These are phyloP conservation scores for Aureobasidium sp. DNA, from an alignment of 2,329 filamentous ascomycete genomes.

Conservation along the genomic window DNA sequence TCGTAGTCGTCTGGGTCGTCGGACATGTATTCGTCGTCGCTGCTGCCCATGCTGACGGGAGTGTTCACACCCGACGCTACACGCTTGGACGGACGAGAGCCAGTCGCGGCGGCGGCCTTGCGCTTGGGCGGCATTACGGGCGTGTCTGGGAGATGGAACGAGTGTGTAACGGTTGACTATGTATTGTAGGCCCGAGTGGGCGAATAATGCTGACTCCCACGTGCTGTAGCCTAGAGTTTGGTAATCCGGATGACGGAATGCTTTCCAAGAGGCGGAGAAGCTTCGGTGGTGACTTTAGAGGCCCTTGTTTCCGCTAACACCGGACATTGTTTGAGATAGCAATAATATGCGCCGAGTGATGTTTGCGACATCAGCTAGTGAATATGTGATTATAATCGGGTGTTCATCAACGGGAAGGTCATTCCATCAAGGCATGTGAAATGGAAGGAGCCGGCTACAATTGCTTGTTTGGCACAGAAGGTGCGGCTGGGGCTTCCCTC, in stretches of 20 bases:
- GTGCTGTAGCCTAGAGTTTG: background rate
- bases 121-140: constrained; percentile 31
- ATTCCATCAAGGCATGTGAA: background rate
- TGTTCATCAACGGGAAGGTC: background rate
- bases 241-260: background rate
- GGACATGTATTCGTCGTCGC: constrained; percentile 48
- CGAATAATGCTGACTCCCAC: background rate
- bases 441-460: background rate
- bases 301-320: constrained; percentile 6
- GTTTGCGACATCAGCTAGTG: background rate
- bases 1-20: constrained; percentile 23
- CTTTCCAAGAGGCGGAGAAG: background rate
- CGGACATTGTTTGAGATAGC: background rate
- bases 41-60: constrained; percentile 40
- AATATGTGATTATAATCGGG: background rate
- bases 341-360: background rate
- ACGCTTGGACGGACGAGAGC: constrained; percentile 29
- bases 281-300: background rate
- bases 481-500: background rate
- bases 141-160: background rate
- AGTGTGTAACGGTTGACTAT: background rate
- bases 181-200: background rate
- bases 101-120: constrained; percentile 31
- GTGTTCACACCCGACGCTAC: constrained; percentile 35
- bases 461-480: constrained; percentile 2